Evolutionary conservation across 2,329 filamentous ascomycete species (phyloP), one percentile per base, ranked within the genome.

Genomic region (Sporothrix pallida): DNA sequence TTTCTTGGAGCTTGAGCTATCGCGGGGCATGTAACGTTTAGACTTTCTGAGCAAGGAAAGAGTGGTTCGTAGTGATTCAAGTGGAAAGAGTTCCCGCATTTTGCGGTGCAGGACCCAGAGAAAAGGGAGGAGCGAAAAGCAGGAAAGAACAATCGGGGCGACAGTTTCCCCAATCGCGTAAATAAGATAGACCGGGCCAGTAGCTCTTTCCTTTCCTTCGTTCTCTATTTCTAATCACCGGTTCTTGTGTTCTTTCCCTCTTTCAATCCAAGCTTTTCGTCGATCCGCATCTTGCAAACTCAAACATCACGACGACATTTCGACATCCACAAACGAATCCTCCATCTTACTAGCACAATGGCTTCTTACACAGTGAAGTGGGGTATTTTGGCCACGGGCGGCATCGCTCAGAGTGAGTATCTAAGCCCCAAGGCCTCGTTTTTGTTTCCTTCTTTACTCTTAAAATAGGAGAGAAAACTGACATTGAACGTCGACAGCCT

Each of bases 311-410:
- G 26, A 42, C 60, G 9, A 12, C 23, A 7, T 13, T 37, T 37
- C 37, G 44, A 46, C 69, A 26, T 62, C 26, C 42, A 37, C 56
- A 31, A 15, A 58, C 50, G 12, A 31, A 44, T 26, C 23, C 70
- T 60, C 78, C 80, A 76, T 62, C 62, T 2, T 23, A 60, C 52
- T n/a, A 31, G n/a, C 15, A 52, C 46, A 75, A 73, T 77, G 74
- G 71, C 70, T 52, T 84, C 87, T 4, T 86, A 83, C 77, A 86
- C 84, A 62, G 74, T 88, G 73, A 86, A 83, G 82, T 90, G 88
- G 88, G 88, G 88, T 77, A 89, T 90, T 80, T 82, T 90, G 82
- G 88, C 88, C 80, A 90, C 88, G 0, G 88, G 87, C 71, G 83
- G 86, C 77, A 89, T 90, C 78, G 88, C 88, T 58, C 83, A 87